These are phyloP conservation scores for Gossypium davidsonii DNA, from an alignment of 441 rosid genomes.

Conservation along the genomic window DNA sequence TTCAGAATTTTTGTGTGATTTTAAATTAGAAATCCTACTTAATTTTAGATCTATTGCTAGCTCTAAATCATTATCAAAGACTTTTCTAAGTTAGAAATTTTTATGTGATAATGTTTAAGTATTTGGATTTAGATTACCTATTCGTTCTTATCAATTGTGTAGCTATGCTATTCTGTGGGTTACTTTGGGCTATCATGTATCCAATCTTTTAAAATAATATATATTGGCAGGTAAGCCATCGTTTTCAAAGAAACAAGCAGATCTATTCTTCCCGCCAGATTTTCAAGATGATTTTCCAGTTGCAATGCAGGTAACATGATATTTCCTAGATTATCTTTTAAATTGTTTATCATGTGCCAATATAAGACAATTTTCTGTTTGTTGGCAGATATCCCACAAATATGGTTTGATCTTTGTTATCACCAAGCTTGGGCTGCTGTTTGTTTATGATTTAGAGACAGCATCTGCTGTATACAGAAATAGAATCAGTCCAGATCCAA, in stretches of 20 bases:
- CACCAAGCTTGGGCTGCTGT: slow-evolving; percentile 96
- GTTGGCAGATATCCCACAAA: slow-evolving; percentile 87
- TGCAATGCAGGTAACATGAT: slow-evolving; percentile 84
- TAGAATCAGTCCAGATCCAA: slow-evolving; percentile 97
- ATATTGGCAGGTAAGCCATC: slow-evolving; percentile 75
- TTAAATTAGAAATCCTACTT: not conserved
- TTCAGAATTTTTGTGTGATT: not conserved
- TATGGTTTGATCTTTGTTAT: slow-evolving; percentile 86
- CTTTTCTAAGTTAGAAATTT: not conserved
- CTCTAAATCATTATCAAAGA: not conserved
- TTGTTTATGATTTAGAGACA: slow-evolving; percentile 98
- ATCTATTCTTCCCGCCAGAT: slow-evolving; percentile 98
- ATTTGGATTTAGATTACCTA: not conserved
- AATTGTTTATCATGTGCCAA: not conserved
- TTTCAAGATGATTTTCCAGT: slow-evolving; percentile 99
- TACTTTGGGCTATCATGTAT: not conserved
- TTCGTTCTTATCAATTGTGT: not conserved
- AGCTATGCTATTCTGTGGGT: not conserved
- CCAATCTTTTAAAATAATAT: not conserved
- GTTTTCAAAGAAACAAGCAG: slow-evolving; percentile 92
- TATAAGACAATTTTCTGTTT: slow-evolving; percentile 23
- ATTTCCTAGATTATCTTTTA: slow-evolving; percentile 8
- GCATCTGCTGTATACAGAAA: slow-evolving; percentile 97
- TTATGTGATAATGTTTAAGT: not conserved
- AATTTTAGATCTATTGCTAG: not conserved